phyloP scores from a whole-genome alignment of 108 stramenopile genomes.

The Chaetoceros muelleri region DNA sequence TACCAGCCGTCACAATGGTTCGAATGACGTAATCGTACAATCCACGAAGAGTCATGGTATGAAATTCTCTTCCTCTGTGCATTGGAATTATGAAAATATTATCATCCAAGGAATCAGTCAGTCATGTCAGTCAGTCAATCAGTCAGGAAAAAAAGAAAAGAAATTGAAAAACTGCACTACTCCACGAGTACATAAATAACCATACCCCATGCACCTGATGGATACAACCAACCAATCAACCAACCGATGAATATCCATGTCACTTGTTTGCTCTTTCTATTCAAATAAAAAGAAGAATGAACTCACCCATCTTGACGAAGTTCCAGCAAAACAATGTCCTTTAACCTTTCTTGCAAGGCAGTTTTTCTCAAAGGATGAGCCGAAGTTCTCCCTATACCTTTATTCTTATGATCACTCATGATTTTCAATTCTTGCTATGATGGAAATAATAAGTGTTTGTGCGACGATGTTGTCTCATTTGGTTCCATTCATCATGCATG shows the following conservation, averaged over 20 bases:
- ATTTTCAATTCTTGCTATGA: too few species aligned
- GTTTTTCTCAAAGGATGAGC: not conserved
- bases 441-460: too few species aligned
- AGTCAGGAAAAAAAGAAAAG: not conserved
- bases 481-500: too few species aligned
- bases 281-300: not conserved
- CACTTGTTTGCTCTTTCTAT: not conserved
- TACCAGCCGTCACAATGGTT: constrained; percentile 32
- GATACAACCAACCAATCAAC: too few species aligned
- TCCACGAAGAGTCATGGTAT: constrained; percentile 37
- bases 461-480: too few species aligned
- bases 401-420: too few species aligned
- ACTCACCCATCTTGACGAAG: constrained; percentile 44
- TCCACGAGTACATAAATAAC: too few species aligned
- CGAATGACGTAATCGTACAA: constrained; percentile 56
- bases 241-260: not conserved
- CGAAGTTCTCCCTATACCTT: too few species aligned
- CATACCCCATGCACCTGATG: too few species aligned
- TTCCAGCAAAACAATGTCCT: constrained; percentile 63
- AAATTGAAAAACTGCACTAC: not conserved
- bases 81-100: too few species aligned
- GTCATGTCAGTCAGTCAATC: too few species aligned
- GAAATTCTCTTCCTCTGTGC: constrained; percentile 8
- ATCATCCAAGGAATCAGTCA: too few species aligned
- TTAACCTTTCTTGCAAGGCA: constrained; percentile 39